These are phyloP conservation scores for Phytophthora crassamura DNA, from an alignment of 352 stramenopile species.

Conservation along the genomic window DNA sequence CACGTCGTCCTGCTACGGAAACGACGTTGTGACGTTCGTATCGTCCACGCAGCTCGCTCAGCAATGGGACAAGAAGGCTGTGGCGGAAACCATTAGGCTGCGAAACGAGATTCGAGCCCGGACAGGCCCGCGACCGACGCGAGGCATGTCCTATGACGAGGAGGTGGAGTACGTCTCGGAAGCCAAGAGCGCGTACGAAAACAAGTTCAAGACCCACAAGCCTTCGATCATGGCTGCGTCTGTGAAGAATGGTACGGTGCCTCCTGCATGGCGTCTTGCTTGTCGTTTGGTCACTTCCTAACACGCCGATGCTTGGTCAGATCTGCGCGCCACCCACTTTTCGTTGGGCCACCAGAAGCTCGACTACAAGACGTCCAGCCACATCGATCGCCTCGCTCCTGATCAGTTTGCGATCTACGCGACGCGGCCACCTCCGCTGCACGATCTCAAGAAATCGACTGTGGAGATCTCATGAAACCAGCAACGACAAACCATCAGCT, in stretches of 20 bases:
- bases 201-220: conserved; percentile 78
- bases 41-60: conserved; percentile 77
- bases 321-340: conserved; percentile 83
- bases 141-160: conserved; percentile 80
- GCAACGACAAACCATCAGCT: not conserved
- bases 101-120: conserved; percentile 73
- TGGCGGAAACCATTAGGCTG: conserved; percentile 61
- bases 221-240: conserved; percentile 75
- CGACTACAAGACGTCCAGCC: conserved; percentile 76
- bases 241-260: conserved; percentile 70
- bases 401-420: conserved; percentile 70
- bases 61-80: conserved; percentile 65
- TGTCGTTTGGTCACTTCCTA: conserved; percentile 10
- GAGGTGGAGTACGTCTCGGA: conserved; percentile 83
- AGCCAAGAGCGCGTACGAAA: conserved; percentile 71
- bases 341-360: conserved; percentile 66
- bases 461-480: conserved; percentile 62
- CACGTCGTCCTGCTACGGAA: conserved; percentile 66
- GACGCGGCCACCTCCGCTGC: conserved; percentile 47
- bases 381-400: conserved; percentile 56
- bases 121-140: conserved; percentile 58
- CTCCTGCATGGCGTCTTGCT: conserved; percentile 4
- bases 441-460: conserved; percentile 76
- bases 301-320: conserved; percentile 31
- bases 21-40: conserved; percentile 55